Conservation (phyloP, 169 alveolate genomes). For the Cryptosporidium meleagridis region DNA sequence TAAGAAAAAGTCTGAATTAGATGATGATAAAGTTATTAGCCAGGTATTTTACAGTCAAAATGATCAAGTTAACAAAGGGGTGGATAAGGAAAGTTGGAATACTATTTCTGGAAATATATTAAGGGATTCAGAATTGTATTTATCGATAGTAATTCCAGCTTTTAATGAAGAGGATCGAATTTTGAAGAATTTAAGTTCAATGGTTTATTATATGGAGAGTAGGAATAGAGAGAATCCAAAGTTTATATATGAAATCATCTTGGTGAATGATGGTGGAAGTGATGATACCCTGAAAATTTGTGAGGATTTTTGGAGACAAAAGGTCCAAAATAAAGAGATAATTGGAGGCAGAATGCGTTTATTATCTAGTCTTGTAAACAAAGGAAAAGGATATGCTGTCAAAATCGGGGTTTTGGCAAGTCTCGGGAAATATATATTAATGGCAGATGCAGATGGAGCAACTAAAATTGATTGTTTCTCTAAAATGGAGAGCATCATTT, state of each 20-base stretch:
- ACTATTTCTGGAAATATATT: neutral
- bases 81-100: neutral
- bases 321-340: constrained; percentile 12
- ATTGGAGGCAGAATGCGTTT: constrained; percentile 76
- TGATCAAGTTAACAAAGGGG: neutral
- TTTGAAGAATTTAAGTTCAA: constrained; percentile 79
- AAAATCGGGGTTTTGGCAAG: constrained; percentile 81
- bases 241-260: constrained; percentile 83
- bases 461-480: constrained; percentile 83
- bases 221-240: constrained; percentile 23
- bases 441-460: constrained; percentile 93
- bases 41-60: neutral
- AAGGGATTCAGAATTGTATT: constrained; percentile 35
- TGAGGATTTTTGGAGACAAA: constrained; percentile 74
- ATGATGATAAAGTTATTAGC: neutral
- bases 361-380: constrained; percentile 78
- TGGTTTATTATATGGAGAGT: constrained; percentile 73
- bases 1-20: neutral
- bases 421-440: constrained; percentile 82
- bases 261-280: constrained; percentile 87
- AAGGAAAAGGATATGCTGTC: constrained; percentile 91
- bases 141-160: constrained; percentile 87
- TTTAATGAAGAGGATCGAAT: constrained; percentile 85
- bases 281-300: constrained; percentile 83
- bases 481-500: constrained; percentile 75